These are phyloP conservation scores for Roridomyces roridus DNA, from an alignment of 768 basidiomycete species.

Conservation along the genomic window DNA sequence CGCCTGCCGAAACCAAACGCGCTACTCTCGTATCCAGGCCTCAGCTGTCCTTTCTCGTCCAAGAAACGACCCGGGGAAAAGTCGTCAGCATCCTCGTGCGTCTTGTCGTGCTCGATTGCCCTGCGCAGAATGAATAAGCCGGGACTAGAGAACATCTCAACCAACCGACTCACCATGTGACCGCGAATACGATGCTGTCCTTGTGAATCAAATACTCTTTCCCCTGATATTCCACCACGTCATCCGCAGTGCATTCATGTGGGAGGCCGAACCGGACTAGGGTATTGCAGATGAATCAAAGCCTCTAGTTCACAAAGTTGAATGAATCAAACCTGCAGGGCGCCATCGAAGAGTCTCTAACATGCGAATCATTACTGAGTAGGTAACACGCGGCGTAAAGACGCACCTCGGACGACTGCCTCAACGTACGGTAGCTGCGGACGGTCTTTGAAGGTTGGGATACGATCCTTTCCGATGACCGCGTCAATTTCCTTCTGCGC, in stretches of 20 bases:
- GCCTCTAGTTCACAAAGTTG: neutral
- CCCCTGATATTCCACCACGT: neutral
- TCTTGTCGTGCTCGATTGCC: neutral
- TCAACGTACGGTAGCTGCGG: slow-evolving; percentile 12
- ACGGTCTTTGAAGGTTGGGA: slow-evolving; percentile 11
- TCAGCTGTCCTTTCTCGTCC: no score
- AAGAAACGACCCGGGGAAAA: no score
- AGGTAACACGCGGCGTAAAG: neutral
- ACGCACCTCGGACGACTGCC: neutral
- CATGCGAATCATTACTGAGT: no score
- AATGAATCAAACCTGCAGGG: neutral
- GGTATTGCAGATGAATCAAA: no score
- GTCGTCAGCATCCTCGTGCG: no score
- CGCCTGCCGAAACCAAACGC: no score
- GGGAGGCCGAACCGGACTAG: neutral
- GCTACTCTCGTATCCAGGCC: no score
- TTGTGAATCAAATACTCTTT: neutral
- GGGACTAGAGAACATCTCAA: no score
- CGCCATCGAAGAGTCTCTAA: no score
- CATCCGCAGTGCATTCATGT: neutral
- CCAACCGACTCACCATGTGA: neutral
- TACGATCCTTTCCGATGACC: slow-evolving; percentile 18
- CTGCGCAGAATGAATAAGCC: neutral
- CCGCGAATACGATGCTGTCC: neutral
- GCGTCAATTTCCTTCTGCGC: slow-evolving; percentile 12